Evolutionary conservation across 2,329 filamentous ascomycete species (phyloP).

Genomic region (Alternaria sp.): DNA sequence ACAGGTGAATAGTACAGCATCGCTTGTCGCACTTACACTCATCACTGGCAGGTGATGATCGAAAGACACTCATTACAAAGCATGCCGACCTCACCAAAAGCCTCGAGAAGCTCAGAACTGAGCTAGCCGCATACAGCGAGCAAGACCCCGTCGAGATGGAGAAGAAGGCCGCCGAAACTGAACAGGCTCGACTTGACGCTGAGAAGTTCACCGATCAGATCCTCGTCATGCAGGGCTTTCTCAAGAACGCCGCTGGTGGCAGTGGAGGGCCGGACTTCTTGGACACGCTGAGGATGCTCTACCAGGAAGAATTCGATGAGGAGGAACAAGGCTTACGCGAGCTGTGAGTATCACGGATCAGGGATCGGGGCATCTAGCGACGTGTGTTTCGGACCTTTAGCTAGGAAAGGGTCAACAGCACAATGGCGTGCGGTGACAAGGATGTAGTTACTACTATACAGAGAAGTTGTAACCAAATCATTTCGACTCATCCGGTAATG

Average conservation of each 20-base stretch:
- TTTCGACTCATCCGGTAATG: slow-evolving; percentile 38
- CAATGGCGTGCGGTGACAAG: not conserved
- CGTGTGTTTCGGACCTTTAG: not conserved
- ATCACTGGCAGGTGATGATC: slow-evolving; percentile 35
- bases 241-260: slow-evolving; percentile 48
- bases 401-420: not conserved
- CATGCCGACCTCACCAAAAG: slow-evolving; percentile 50
- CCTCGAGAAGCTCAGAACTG: slow-evolving; percentile 50
- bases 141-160: slow-evolving; percentile 58
- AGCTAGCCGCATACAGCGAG: slow-evolving; percentile 57
- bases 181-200: slow-evolving; percentile 39
- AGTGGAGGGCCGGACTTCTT: slow-evolving; percentile 50
- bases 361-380: not conserved
- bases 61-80: slow-evolving; percentile 51
- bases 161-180: slow-evolving; percentile 49
- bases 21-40: not conserved
- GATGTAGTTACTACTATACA: not conserved
- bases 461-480: slow-evolving; percentile 15
- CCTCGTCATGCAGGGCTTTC: slow-evolving; percentile 57
- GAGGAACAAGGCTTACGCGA: slow-evolving; percentile 62
- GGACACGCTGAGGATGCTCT: slow-evolving; percentile 57
- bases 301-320: slow-evolving; percentile 63
- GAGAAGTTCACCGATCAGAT: slow-evolving; percentile 57
- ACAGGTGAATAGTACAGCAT: slow-evolving; percentile 32
- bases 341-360: slow-evolving; percentile 19